These are phyloP conservation scores for Cercophora sp. DNA, from an alignment of 495 filamentous ascomycete species.

Conservation along the genomic window DNA sequence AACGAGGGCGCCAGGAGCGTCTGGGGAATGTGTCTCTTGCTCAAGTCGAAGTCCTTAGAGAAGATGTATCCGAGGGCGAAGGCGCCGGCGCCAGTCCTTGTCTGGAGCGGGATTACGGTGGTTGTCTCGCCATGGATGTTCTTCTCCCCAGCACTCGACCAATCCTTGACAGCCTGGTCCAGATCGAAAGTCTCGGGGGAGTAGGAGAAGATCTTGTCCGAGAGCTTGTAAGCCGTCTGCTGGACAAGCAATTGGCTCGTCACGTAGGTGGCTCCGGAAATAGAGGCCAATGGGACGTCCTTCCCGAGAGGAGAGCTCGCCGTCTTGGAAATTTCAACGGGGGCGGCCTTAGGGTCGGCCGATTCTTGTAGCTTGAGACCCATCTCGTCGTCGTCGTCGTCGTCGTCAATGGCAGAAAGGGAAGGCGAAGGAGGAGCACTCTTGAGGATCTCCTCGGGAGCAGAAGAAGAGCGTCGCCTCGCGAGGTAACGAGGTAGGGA, in stretches of 20 bases:
- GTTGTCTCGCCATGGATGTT: slow-evolving; percentile 83
- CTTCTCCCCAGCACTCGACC: slow-evolving; percentile 59
- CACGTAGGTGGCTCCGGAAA: slow-evolving; percentile 84
- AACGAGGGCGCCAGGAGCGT: slow-evolving; percentile 80
- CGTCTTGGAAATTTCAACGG: slow-evolving; percentile 35
- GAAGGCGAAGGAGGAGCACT: neutral
- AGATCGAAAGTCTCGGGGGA: slow-evolving; percentile 90
- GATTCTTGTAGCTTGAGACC: slow-evolving; percentile 24
- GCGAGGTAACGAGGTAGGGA: slow-evolving; percentile 23
- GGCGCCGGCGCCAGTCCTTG: slow-evolving; percentile 80
- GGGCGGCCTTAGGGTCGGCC: slow-evolving; percentile 13
- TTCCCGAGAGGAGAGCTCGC: slow-evolving; percentile 62
- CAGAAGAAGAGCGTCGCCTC: slow-evolving; percentile 9
- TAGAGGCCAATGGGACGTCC: slow-evolving; percentile 54
- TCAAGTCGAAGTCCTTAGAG: slow-evolving; percentile 87
- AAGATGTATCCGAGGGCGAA: slow-evolving; percentile 96
- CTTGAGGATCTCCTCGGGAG: slow-evolving; percentile 22
- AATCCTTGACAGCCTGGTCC: slow-evolving; percentile 73
- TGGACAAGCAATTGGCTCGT: slow-evolving; percentile 90
- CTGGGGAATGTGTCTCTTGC: slow-evolving; percentile 88
- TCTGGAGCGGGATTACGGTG: slow-evolving; percentile 74
- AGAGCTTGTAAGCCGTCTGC: slow-evolving; percentile 89
- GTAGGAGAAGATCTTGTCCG: slow-evolving; percentile 94
- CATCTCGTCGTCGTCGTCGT: slow-evolving; percentile 16
- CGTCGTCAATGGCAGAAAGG: slow-evolving; percentile 11